A percentile compares a stretch with the other conserved stretches of the same genome.
These are phyloP conservation scores for Fusarium napiforme DNA, from an alignment of 2,329 filamentous ascomycete species.

Conservation along the genomic window DNA sequence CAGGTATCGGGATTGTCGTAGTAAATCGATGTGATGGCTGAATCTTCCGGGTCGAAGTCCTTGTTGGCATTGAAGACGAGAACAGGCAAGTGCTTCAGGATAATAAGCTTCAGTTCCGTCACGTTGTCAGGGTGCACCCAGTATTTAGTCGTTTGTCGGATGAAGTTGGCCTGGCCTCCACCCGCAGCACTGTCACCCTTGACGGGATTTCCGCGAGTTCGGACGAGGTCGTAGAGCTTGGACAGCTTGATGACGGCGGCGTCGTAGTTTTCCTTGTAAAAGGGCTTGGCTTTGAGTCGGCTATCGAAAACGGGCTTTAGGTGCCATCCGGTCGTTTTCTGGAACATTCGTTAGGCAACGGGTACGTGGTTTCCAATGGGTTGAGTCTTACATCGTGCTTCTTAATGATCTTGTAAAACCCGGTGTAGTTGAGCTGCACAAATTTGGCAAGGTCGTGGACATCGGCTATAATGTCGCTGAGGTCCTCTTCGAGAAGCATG, in stretches of 20 bases:
- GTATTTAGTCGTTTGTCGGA: constrained; percentile 98
- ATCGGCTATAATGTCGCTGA: constrained; percentile 98
- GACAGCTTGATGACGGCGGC: constrained; percentile 94
- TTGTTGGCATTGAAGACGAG: constrained; percentile 98
- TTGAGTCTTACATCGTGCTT: constrained; percentile 84
- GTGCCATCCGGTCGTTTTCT: constrained; percentile 96
- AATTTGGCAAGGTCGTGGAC: constrained; percentile 98
- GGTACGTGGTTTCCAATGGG: background rate
- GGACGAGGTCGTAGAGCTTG: constrained; percentile 92
- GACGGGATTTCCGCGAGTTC: constrained; percentile 90
- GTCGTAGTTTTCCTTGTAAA: constrained; percentile 99
- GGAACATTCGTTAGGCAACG: constrained; percentile 37
- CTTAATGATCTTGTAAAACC: constrained; percentile 99
- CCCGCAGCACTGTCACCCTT: constrained; percentile 93
- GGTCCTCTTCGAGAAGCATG: constrained; percentile 88
- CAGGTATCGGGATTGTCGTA: constrained; percentile 95
- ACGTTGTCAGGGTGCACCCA: constrained; percentile 99
- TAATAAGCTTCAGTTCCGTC: constrained; percentile 96
- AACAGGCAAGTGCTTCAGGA: constrained; percentile 96
- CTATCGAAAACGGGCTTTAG: constrained; percentile 96
- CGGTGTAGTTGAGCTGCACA: constrained; percentile 97
- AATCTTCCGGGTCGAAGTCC: constrained; percentile 90
- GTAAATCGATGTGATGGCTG: constrained; percentile 98
- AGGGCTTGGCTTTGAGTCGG: constrained; percentile 93
- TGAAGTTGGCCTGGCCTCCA: constrained; percentile 92